Conservation (phyloP, 805 yeast genomes). For the Metschnikowia shivogae region DNA sequence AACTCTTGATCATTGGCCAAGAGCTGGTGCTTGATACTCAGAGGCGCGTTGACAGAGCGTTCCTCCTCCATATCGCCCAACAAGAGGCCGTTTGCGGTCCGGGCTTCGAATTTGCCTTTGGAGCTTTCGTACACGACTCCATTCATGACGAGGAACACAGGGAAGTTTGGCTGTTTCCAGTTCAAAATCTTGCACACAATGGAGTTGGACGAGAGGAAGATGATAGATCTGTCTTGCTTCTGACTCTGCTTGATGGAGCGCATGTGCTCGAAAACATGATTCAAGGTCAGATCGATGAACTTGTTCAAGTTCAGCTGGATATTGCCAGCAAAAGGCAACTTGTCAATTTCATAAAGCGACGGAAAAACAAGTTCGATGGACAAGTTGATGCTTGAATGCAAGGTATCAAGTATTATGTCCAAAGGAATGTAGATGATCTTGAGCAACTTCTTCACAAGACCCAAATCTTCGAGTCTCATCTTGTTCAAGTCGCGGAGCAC, state of each 20-base stretch:
- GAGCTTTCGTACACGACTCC: constrained; percentile 45
- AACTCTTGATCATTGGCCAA: constrained; percentile 34
- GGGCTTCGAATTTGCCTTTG: constrained; percentile 30
- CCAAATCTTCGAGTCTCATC: constrained; percentile 35
- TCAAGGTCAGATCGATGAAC: constrained; percentile 71
- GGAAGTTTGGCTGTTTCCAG: constrained; percentile 98
- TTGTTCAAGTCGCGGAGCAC: constrained; percentile 36
- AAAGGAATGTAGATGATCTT: constrained; percentile 54
- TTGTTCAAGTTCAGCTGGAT: constrained; percentile 56
- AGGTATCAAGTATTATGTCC: constrained; percentile 48
- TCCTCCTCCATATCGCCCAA: constrained; percentile 20
- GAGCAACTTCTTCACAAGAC: constrained; percentile 41
- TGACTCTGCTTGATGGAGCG: constrained; percentile 31
- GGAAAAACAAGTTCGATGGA: constrained; percentile 78
- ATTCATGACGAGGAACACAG: constrained; percentile 81
- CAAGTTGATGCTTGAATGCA: constrained; percentile 61
- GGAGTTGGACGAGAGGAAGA: constrained; percentile 83
- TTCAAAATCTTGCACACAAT: constrained; percentile 88
- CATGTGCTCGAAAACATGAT: constrained; percentile 75
- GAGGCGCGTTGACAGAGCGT: constrained; percentile 2
- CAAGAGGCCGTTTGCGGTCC: constrained; percentile 40
- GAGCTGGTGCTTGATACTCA: constrained; percentile 16
- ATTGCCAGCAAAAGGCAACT: constrained; percentile 37
- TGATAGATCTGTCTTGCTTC: constrained; percentile 51
- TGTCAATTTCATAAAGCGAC: constrained; percentile 43